Evolutionary conservation across 1,284 basidiomycete genomes (phyloP).

Genomic region (Puccinia polysora): DNA sequence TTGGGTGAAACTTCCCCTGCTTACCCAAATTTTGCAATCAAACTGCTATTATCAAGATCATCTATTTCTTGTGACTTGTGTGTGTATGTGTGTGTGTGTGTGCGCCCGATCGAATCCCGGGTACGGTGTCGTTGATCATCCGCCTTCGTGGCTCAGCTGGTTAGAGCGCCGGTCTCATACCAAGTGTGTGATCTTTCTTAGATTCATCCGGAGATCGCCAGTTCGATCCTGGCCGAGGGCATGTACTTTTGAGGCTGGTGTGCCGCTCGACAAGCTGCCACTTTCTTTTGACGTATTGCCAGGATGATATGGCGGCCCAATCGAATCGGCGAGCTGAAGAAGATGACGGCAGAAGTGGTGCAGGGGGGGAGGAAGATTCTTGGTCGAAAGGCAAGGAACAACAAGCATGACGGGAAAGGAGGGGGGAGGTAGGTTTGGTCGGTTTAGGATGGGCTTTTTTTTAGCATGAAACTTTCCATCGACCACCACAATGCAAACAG

Average conservation of each 20-base stretch:
- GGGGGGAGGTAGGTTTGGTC: background rate
- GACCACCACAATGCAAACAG: constrained; percentile 37
- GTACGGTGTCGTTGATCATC: no score
- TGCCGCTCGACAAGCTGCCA: background rate
- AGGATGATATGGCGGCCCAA: background rate
- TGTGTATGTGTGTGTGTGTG: no score
- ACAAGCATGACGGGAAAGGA: background rate
- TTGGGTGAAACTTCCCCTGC: no score
- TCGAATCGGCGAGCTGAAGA: no score
- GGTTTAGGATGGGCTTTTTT: background rate
- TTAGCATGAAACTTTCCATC: constrained; percentile 26
- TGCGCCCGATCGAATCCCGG: no score
- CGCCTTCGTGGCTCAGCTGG: no score
- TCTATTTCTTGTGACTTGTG: no score
- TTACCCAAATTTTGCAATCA: no score
- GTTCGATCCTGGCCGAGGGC: constrained; percentile 39
- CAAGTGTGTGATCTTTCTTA: background rate
- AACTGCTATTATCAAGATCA: no score
- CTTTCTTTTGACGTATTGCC: background rate
- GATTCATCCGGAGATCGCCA: constrained; percentile 34
- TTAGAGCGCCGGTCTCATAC: constrained; percentile 36
- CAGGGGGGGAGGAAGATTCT: no score
- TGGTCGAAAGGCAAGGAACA: no score
- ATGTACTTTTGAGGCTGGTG: background rate
- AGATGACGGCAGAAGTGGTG: background rate